Evolutionary conservation across 208 protist genomes (phyloP).

Genomic region (Trichomonas gallinae): DNA sequence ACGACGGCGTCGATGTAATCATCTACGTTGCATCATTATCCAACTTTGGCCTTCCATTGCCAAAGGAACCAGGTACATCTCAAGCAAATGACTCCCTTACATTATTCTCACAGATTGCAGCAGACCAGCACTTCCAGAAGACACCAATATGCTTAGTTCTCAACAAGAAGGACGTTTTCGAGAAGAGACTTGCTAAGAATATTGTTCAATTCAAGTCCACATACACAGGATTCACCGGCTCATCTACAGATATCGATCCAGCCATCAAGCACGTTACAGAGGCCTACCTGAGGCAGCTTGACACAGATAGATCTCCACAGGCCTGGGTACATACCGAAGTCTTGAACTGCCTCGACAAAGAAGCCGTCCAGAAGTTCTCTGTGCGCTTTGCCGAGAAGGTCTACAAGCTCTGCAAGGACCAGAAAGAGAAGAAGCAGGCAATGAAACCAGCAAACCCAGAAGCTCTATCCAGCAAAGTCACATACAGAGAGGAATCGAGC

Average conservation of each 20-base stretch:
- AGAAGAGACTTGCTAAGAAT: neutral
- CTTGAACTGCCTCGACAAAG: neutral
- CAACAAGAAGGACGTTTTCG: neutral
- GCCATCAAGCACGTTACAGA: neutral
- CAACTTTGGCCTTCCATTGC: neutral
- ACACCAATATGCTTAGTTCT: neutral
- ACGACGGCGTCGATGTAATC: slow-evolving; percentile 28
- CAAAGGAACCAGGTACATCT: neutral
- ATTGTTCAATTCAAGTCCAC: neutral
- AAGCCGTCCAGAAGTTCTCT: neutral
- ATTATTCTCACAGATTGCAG: neutral
- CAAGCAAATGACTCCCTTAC: neutral
- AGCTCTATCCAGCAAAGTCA: neutral
- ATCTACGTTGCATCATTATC: slow-evolving; percentile 28
- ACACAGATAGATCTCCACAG: neutral
- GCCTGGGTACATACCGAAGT: neutral
- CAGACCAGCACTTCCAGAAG: neutral
- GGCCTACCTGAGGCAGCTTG: neutral
- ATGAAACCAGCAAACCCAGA: neutral
- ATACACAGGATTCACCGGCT: neutral
- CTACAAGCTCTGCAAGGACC: neutral
- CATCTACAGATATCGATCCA: neutral
- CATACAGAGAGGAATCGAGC: neutral
- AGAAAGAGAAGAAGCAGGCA: neutral
- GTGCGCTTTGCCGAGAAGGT: neutral